phyloP scores from a whole-genome alignment of 805 yeast genomes.

The Ogataea pilisensis region DNA sequence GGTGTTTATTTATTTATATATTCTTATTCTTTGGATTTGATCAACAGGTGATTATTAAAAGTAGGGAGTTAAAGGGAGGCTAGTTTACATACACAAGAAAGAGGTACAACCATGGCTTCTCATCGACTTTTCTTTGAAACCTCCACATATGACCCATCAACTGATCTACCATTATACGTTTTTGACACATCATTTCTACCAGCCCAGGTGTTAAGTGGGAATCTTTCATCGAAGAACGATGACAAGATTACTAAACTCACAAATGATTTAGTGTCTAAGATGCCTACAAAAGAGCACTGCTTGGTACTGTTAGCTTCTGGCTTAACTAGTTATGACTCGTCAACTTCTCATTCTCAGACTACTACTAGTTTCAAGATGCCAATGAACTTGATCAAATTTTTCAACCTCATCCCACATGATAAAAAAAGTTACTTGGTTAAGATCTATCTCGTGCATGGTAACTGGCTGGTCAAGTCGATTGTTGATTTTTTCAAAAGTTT shows the following conservation, averaged over 20 bases:
- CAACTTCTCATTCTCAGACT: conserved; percentile 3
- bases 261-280: conserved; percentile 46
- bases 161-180: conserved; percentile 69
- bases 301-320: conserved; percentile 82
- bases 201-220: conserved; percentile 36
- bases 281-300: conserved; percentile 64
- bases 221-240: conserved; percentile 16
- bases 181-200: conserved; percentile 84
- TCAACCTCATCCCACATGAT: conserved; percentile 53
- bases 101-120: conserved; percentile 31
- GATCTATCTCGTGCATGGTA: conserved; percentile 81
- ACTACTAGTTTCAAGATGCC: conserved; percentile 23
- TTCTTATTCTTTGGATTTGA: too few relatives aligned
- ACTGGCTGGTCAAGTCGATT: conserved; percentile 80
- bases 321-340: conserved; percentile 41
- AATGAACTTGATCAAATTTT: conserved; percentile 36
- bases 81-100: neutral
- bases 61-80: too few relatives aligned
- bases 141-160: conserved; percentile 58
- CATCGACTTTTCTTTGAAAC: conserved; percentile 51
- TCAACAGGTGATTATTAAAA: too few relatives aligned
- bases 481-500: conserved; percentile 68
- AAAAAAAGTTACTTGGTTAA: conserved; percentile 52
- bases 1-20: too few relatives aligned
- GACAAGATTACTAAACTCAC: conserved; percentile 48